Conservation (phyloP, 2,329 filamentous ascomycete genomes). For the Paraphaeosphaeria sporulosa region DNA sequence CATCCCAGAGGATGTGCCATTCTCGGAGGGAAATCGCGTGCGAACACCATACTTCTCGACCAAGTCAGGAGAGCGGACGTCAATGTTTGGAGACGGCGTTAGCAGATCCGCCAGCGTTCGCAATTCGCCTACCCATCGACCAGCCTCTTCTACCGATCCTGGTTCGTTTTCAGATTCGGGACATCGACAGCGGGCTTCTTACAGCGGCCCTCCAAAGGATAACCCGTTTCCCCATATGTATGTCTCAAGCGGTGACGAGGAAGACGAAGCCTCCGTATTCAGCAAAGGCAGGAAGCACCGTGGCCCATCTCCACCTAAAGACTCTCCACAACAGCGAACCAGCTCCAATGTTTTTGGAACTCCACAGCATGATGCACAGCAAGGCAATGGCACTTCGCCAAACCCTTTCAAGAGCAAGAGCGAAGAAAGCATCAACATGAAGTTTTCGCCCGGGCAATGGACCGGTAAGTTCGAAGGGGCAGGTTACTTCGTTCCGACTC, state of each 20-base stretch:
- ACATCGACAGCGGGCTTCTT: slow-evolving; percentile 36
- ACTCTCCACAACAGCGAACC: slow-evolving; percentile 24
- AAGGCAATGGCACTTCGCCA: slow-evolving; percentile 22
- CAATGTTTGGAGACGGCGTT: slow-evolving; percentile 60
- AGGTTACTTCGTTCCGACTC: slow-evolving; percentile 53
- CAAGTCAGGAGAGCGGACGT: slow-evolving; percentile 64
- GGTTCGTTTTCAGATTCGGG: slow-evolving; percentile 44
- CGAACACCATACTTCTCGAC: slow-evolving; percentile 63
- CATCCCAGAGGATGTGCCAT: slow-evolving; percentile 42
- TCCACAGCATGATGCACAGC: slow-evolving; percentile 25
- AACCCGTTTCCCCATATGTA: slow-evolving; percentile 39
- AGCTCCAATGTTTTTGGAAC: slow-evolving; percentile 28
- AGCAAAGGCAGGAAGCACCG: slow-evolving; percentile 21
- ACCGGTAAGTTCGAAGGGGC: slow-evolving; percentile 55
- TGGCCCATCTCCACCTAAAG: slow-evolving; percentile 23
- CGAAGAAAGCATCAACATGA: slow-evolving; percentile 59
- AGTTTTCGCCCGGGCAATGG: slow-evolving; percentile 57
- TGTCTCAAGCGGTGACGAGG: slow-evolving; percentile 41
- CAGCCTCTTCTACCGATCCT: slow-evolving; percentile 30
- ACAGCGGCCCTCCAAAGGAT: slow-evolving; percentile 28
- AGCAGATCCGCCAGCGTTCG: slow-evolving; percentile 63
- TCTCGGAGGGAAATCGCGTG: slow-evolving; percentile 56
- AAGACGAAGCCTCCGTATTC: slow-evolving; percentile 29
- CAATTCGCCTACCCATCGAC: slow-evolving; percentile 52
- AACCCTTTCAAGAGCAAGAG: slow-evolving; percentile 54